phyloP scores from a whole-genome alignment of 495 filamentous ascomycete species.

The Evernia prunastri region DNA sequence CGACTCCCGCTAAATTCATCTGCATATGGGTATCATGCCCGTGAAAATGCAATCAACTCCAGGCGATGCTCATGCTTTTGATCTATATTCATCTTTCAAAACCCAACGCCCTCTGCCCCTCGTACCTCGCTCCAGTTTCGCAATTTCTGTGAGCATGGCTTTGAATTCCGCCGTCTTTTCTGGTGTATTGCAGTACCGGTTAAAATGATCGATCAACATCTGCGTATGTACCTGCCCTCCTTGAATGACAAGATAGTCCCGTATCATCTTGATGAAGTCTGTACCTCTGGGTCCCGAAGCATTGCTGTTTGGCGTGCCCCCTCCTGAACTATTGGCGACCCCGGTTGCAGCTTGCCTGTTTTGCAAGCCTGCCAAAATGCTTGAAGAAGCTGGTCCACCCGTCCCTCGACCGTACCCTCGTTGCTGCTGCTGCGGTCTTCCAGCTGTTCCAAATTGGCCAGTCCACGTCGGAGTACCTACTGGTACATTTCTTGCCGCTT shows the following conservation, averaged over 20 bases:
- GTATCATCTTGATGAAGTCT: constrained; percentile 69
- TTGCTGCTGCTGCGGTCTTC: constrained; percentile 41
- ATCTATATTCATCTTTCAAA: constrained; percentile 21
- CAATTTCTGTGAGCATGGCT: constrained; percentile 54
- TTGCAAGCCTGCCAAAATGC: constrained; percentile 55
- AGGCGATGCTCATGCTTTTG: constrained; percentile 1
- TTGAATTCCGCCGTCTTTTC: constrained; percentile 56
- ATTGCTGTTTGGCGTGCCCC: constrained; percentile 28
- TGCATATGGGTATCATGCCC: constrained; percentile 15
- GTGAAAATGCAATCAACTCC: neutral
- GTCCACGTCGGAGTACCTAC: constrained; percentile 94
- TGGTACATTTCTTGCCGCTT: constrained; percentile 61
- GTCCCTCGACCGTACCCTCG: constrained; percentile 31
- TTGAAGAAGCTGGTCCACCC: constrained; percentile 46
- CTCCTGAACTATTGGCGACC: constrained; percentile 27
- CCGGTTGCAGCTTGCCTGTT: constrained; percentile 44
- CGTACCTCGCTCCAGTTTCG: constrained; percentile 48
- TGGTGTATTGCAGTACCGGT: constrained; percentile 50
- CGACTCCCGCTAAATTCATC: neutral
- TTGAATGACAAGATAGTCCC: constrained; percentile 63
- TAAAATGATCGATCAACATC: constrained; percentile 74
- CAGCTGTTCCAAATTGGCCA: constrained; percentile 68
- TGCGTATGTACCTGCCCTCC: constrained; percentile 67
- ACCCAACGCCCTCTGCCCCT: constrained; percentile 48
- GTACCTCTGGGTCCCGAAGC: constrained; percentile 22